Evolutionary conservation across 2,329 filamentous ascomycete genomes (phyloP), one percentile per base, ranked within the genome.

Genomic region (Pseudocercospora fuligena): DNA sequence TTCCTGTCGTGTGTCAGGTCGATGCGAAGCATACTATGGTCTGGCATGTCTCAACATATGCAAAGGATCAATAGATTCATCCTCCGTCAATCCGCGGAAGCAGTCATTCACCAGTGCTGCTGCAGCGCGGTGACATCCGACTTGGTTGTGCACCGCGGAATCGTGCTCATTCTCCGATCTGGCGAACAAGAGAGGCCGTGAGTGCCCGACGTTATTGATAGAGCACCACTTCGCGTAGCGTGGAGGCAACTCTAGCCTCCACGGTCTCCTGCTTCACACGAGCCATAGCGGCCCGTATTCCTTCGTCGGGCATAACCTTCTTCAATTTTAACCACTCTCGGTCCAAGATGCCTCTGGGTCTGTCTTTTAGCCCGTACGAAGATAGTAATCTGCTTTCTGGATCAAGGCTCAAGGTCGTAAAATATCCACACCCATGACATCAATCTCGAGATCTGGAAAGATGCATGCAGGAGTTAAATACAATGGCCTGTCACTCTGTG

Each of bases 281-380:
- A 63, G 58, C 60, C 54, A 63, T 63, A 60, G 64, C 64, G 54
- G 64, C 64, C 64, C 64, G 64, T 66, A 66, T 66, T 66, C 54
- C 53, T 11, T 57, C 33, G 51, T 36, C 33, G 56, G 61, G 5
- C 40, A 29, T 23, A 58, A 29, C 47, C 27, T 27, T 58, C 14
- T 58, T 43, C 33, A 23, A 43, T 23, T 43, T 58, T 31, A 27
- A 58, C 56, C 63, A 40, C 56, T 51, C 51, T 27, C 54, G 36
- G 54, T 36, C 31, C 58, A 31, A 21, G 25, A 57, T 25, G 54
- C 27, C 54, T 23, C 60, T 66, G 64, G 59, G 46, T 40, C 64
- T 25, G 56, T 27, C 64, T 63, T 31, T 40, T 57, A 63, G 40
- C 64, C 53, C 53, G 25, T 56, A 60, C 64, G 40, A 66, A 66